Evolutionary conservation across 352 stramenopile species (phyloP), one percentile per base, ranked within the genome.

Genomic region (Poterioochromonas sp.): DNA sequence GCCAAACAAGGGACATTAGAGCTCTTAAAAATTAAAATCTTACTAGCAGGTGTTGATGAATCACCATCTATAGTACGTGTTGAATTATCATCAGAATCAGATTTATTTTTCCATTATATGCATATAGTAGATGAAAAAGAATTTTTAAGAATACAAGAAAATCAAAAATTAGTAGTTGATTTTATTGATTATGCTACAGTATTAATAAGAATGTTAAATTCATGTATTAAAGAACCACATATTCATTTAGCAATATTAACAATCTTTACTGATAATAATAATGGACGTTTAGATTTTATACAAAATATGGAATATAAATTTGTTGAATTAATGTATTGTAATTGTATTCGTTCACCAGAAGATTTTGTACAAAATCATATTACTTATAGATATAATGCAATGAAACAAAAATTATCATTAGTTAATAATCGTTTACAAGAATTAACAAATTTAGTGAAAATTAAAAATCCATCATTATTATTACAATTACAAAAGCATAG

Each of bases 241-340:
- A 95, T 91, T 80, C 90, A 96, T 79, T 81, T 97, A 58, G 90
- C 91, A 35, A 90, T 96, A 26, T 96, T 96, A 77, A 83, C 96
- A 37, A 94, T 97, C 89, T 87, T 95, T 71, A 87, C 87, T 0
- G 91, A 96, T 68, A 88, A 89, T n/a, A 88, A 90, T 64, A 90
- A 90, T 26, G 58, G 26, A 12, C 87, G 91, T 0, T 84, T 97
- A 12, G 92, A 97, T 76, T 95, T 97, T 78, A 97, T 97, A 78
- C 76, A 90, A 83, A 97, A 97, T 80, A 95, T 97, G 92, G 90
- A 96, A 84, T 97, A 96, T 88, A 97, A 96, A 76, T 97, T 97
- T 81, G 90, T 97, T 41, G 92, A 97, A 84, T 83, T 97, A 12
- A 86, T 97, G 20, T 94, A 88, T 0, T 88, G 94, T 26, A 87